These are phyloP conservation scores for Linaria vulgaris DNA, from an alignment of 257 asterid species.

Conservation along the genomic window DNA sequence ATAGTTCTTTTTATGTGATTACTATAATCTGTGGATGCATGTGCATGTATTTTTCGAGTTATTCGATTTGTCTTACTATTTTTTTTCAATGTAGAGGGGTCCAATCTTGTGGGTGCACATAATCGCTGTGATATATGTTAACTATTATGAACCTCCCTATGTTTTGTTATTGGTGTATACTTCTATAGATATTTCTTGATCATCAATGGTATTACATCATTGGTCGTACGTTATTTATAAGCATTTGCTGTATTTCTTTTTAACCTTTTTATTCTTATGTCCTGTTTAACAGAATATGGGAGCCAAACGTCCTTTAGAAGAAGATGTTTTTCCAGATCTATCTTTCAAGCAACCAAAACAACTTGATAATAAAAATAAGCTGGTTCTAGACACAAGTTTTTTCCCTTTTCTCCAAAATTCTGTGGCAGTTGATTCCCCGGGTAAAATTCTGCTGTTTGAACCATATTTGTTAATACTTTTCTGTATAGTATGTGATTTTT, in stretches of 20 bases:
- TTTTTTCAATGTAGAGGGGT: not conserved
- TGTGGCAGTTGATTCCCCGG: constrained; percentile 32
- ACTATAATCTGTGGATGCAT: not conserved
- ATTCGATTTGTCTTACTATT: not conserved
- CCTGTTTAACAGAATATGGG: constrained; percentile 56
- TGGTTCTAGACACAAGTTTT: constrained; percentile 26
- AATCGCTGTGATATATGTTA: not conserved
- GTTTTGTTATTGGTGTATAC: not conserved
- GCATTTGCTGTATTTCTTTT: not conserved
- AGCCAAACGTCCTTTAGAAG: constrained; percentile 58
- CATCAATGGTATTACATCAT: not conserved
- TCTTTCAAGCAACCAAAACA: constrained; percentile 61
- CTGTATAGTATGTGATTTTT: not conserved
- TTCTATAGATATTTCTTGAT: constrained; percentile 3
- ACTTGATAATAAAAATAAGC: constrained; percentile 32
- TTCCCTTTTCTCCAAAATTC: constrained; percentile 31
- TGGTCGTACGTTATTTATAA: not conserved
- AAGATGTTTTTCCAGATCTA: constrained; percentile 42
- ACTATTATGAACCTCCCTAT: not conserved
- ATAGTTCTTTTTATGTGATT: not conserved
- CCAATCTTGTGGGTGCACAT: not conserved
- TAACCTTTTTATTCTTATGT: not conserved
- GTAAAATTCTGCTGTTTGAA: constrained; percentile 37
- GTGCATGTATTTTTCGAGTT: constrained; percentile 1
- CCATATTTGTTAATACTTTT: not conserved